These are phyloP conservation scores for Beauveria pseudobassiana DNA, from an alignment of 2,329 filamentous ascomycete genomes.

Conservation along the genomic window DNA sequence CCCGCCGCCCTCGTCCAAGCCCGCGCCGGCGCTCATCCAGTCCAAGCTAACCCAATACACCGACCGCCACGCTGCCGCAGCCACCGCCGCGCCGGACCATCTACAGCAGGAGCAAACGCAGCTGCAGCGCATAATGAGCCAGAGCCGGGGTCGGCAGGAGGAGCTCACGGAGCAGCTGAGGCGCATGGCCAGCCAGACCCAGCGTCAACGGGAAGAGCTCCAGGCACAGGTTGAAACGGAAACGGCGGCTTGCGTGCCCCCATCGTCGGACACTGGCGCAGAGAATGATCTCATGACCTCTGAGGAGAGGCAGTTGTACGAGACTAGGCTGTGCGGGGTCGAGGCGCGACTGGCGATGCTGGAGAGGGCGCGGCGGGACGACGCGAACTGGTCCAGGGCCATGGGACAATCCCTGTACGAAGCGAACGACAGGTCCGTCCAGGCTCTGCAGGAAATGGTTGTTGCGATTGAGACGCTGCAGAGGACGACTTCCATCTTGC, in stretches of 20 bases:
- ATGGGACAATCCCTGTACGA: conserved; percentile 3
- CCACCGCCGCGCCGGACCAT: background rate
- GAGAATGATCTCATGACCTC: background rate
- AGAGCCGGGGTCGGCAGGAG: background rate
- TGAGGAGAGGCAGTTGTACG: background rate
- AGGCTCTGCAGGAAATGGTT: background rate
- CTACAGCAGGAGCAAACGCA: background rate
- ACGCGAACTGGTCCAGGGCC: background rate
- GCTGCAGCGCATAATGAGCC: background rate
- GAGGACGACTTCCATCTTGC: background rate
- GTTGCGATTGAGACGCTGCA: background rate
- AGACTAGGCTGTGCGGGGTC: background rate
- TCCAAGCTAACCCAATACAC: background rate
- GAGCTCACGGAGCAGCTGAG: background rate
- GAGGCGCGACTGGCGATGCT: background rate
- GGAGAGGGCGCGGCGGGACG: background rate
- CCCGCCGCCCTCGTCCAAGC: background rate
- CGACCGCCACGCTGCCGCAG: background rate
- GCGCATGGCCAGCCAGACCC: background rate
- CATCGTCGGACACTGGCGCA: too few relatives aligned
- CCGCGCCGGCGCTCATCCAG: background rate
- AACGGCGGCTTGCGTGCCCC: background rate
- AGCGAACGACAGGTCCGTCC: conserved; percentile 1
- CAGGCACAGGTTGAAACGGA: background rate
- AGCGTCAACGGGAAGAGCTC: background rate